phyloP scores from a whole-genome alignment of 495 filamentous ascomycete genomes.

The Lasiosphaeria miniovina region DNA sequence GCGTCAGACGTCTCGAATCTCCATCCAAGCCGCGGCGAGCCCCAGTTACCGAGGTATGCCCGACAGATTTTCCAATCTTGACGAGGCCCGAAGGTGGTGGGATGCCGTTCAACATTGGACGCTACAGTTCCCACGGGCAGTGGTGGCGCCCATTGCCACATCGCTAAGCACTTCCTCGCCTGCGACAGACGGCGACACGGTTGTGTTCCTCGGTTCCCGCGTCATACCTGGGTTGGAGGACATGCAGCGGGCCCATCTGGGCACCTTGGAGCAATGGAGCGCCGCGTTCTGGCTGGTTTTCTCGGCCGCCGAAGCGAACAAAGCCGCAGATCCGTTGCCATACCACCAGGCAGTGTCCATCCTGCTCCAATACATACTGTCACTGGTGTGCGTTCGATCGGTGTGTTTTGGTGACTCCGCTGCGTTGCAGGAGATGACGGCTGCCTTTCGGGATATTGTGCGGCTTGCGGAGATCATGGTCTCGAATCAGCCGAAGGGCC shows the following conservation, averaged over 20 bases:
- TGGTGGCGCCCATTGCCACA: neutral
- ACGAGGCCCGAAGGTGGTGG: slow-evolving; percentile 22
- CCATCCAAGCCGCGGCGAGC: neutral
- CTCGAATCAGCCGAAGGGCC: slow-evolving; percentile 8
- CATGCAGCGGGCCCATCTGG: slow-evolving; percentile 1
- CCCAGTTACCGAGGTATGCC: slow-evolving; percentile 9
- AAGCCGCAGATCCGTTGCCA: neutral
- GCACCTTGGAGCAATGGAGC: slow-evolving; percentile 18
- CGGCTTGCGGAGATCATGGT: slow-evolving; percentile 17
- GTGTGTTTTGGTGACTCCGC: slow-evolving; percentile 12
- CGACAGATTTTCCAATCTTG: slow-evolving; percentile 12
- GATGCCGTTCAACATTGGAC: slow-evolving; percentile 21
- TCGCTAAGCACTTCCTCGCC: neutral
- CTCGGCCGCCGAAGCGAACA: slow-evolving; percentile 2
- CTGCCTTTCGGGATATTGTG: slow-evolving; percentile 22
- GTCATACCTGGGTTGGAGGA: slow-evolving; percentile 3
- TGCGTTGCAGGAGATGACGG: slow-evolving; percentile 12
- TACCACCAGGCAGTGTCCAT: slow-evolving; percentile 18
- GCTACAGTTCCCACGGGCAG: slow-evolving; percentile 12
- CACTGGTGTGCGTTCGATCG: slow-evolving; percentile 11
- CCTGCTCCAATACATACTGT: slow-evolving; percentile 20
- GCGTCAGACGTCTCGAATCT: slow-evolving; percentile 4
- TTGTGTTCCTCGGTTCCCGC: slow-evolving; percentile 2
- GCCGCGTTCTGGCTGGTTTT: slow-evolving; percentile 18
- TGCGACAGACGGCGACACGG: neutral